Conservation (phyloP, 164 flowering plant species). For the Warburgia ugandensis region DNA sequence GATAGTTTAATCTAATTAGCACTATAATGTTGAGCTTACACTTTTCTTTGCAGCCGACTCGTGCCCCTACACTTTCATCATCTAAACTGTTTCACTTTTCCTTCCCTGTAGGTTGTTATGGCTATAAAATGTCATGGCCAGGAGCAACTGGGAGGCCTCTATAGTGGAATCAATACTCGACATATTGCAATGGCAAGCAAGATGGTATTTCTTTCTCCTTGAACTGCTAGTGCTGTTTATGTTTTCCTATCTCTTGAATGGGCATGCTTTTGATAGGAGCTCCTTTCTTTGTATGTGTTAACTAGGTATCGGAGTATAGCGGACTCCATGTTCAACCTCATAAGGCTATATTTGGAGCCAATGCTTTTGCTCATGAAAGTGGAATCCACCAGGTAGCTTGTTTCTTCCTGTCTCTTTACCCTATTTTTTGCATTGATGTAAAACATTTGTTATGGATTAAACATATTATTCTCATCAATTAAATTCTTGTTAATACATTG, state of each 20-base stretch:
- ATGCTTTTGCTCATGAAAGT: constrained; percentile 99
- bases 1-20: no score
- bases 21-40: no score
- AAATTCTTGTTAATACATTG: no score
- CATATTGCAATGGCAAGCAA: constrained; percentile 85
- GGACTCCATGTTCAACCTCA: constrained; percentile 87
- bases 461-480: no score
- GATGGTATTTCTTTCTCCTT: constrained; percentile 49
- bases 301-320: constrained; percentile 73
- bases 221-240: background rate
- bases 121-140: constrained; percentile 71
- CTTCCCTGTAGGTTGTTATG: constrained; percentile 72
- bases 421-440: no score
- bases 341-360: constrained; percentile 97
- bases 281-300: background rate
- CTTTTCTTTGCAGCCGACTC: background rate
- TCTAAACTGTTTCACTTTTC: background rate
- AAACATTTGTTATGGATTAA: no score
- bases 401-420: no score
- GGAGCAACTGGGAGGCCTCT: constrained; percentile 63
- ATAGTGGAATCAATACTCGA: constrained; percentile 62
- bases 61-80: no score
- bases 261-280: constrained; percentile 3
- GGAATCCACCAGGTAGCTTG: constrained; percentile 98
- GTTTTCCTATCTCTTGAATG: background rate